Evolutionary conservation across 2,329 filamentous ascomycete genomes (phyloP).

Genomic region (Epichloe hybrida): DNA sequence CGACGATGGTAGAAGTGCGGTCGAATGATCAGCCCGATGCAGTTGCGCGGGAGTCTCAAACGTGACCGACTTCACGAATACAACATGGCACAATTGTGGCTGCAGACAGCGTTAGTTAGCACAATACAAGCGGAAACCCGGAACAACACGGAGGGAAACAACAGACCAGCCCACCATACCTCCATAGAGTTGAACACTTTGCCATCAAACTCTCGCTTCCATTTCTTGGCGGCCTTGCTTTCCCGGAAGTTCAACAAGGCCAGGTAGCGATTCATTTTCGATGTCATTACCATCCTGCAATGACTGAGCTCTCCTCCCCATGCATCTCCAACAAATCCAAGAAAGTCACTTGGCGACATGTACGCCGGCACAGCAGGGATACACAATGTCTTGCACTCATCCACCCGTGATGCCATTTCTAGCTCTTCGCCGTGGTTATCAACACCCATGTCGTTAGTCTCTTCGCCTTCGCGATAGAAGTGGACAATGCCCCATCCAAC

Average conservation of each 20-base stretch:
- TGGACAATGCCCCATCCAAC: constrained; percentile 89
- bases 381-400: constrained; percentile 75
- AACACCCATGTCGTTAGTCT: constrained; percentile 39
- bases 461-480: constrained; percentile 74
- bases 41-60: constrained; percentile 51
- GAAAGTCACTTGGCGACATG: constrained; percentile 77
- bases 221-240: constrained; percentile 58
- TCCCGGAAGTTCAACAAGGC: constrained; percentile 89
- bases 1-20: constrained; percentile 26
- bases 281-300: constrained; percentile 87
- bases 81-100: constrained; percentile 89
- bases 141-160: not conserved
- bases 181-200: constrained; percentile 87
- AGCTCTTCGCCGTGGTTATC: constrained; percentile 15
- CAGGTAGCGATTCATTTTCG: constrained; percentile 80
- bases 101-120: constrained; percentile 11
- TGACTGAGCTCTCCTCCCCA: constrained; percentile 81
- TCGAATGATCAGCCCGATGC: constrained; percentile 44
- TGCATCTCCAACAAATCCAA: constrained; percentile 81
- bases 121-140: not conserved
- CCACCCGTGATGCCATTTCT: constrained; percentile 20
- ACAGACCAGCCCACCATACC: constrained; percentile 29
- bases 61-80: constrained; percentile 85
- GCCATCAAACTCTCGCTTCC: constrained; percentile 81
- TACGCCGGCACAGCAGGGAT: constrained; percentile 92